Evolutionary conservation across 163 green algal genomes (phyloP), one percentile per base, ranked within the genome.

Genomic region (Scenedesmus sp.): DNA sequence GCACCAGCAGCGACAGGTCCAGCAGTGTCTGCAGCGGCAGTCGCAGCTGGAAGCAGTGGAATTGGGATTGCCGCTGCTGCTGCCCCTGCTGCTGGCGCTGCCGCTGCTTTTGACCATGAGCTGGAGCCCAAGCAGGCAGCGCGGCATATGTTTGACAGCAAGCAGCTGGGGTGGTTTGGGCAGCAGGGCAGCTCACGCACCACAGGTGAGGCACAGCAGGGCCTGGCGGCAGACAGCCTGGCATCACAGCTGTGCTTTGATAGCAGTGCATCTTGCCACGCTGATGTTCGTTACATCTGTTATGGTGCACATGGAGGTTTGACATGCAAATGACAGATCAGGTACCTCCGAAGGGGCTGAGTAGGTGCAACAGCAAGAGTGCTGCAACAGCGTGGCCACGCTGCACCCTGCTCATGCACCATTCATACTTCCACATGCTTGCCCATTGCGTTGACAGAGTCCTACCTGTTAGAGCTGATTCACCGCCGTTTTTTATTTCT

Each of bases 91-190:
- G 70, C 70, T 46, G 70, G 33, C 13, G 70, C 70, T 81, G 70
- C 12, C 26, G 70, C 33, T 43, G 73, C 18, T 46, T 35, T 15
- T 46, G 73, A 30, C n/a, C 24, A 30, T 35, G 73, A 33, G 35
- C 15, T 82, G 73, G 18, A 30, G 35, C 35, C 35, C 10, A 44
- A 46, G 18, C 35, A 30, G 35, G 73, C 73, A n/a, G 73, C 73
- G 15, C 73, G 73, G 73, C 73, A 82, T 37, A 51, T 51, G 73
- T 6, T 49, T 44, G 73, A 82, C 35, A 44, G 73, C 37, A 44
- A 46, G 73, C 73, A 51, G 73, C 37, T 82, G 73, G 35, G 30
- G 35, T 82, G 73, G 73, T 82, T 82, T 76, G 65, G 65, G 65
- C 65, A 76, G 30, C 30, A 40, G 9, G 30, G 18, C 65, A 76